phyloP scores from a whole-genome alignment of 257 asterid species.

The Haberlea rhodopensis region DNA sequence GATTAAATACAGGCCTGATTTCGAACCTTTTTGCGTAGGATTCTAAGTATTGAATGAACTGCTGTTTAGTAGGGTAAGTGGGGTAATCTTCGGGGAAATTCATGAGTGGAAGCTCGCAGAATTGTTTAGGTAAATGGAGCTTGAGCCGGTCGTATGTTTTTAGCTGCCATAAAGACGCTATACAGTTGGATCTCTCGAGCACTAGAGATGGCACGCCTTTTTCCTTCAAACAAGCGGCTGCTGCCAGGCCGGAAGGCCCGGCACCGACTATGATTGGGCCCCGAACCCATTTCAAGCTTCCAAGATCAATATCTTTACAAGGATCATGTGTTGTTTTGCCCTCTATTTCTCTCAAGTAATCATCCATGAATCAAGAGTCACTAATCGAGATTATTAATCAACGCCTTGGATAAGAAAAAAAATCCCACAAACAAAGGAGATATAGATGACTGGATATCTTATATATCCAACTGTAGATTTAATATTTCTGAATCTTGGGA shows the following conservation, averaged over 20 bases:
- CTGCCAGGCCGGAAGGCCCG: conserved; percentile 84
- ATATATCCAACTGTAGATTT: conserved; percentile 14
- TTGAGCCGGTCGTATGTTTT: conserved; percentile 74
- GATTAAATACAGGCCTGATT: conserved; percentile 55
- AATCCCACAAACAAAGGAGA: not conserved
- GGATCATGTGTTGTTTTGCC: conserved; percentile 62
- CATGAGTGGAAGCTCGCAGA: conserved; percentile 83
- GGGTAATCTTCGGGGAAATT: conserved; percentile 67
- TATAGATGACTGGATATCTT: not conserved
- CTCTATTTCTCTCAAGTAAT: conserved; percentile 46
- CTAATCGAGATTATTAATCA: not conserved
- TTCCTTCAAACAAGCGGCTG: conserved; percentile 63
- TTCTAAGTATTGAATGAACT: conserved; percentile 59
- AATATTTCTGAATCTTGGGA: conserved; percentile 1
- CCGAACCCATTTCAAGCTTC: conserved; percentile 30
- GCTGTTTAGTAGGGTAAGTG: conserved; percentile 68
- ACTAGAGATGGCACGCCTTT: conserved; percentile 55
- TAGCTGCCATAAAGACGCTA: conserved; percentile 85
- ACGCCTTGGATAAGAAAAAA: not conserved
- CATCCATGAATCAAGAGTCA: conserved; percentile 23
- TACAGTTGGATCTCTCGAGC: conserved; percentile 68
- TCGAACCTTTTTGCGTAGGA: conserved; percentile 51
- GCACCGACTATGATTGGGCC: conserved; percentile 82
- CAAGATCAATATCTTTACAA: conserved; percentile 18
- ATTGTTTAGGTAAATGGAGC: conserved; percentile 77